phyloP scores from a whole-genome alignment of 352 stramenopile genomes.

The Phytopythium cucurbitacearum region DNA sequence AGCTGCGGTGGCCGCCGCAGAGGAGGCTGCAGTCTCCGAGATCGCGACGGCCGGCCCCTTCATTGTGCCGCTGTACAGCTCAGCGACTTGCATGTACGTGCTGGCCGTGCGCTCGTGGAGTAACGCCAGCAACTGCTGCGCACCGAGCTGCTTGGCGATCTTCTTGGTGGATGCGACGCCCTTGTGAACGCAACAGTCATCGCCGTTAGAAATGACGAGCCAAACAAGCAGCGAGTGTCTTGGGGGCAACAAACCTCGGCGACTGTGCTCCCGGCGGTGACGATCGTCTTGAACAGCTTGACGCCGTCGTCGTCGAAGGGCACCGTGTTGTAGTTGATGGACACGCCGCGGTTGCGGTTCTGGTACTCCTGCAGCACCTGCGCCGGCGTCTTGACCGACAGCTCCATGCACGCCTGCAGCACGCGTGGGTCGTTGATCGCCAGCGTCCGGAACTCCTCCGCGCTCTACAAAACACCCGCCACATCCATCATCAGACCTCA shows the following conservation, averaged over 20 bases:
- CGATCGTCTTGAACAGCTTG: conserved; percentile 82
- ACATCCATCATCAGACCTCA: background rate
- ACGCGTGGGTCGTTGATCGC: conserved; percentile 55
- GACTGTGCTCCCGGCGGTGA: conserved; percentile 54
- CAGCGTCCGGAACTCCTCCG: conserved; percentile 70
- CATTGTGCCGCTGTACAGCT: conserved; percentile 59
- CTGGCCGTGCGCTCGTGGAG: conserved; percentile 48
- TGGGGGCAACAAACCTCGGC: conserved; percentile 60
- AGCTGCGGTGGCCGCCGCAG: conserved; percentile 3
- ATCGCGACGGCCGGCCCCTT: conserved; percentile 24
- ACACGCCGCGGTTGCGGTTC: conserved; percentile 72
- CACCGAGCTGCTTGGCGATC: conserved; percentile 73
- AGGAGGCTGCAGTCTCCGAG: conserved; percentile 15
- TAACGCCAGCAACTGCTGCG: conserved; percentile 62
- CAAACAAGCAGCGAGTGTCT: too few relatives aligned
- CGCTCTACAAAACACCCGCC: conserved; percentile 27
- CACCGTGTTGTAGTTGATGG: conserved; percentile 81
- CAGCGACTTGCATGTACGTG: conserved; percentile 60
- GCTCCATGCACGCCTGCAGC: conserved; percentile 71
- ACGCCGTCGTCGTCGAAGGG: conserved; percentile 38
- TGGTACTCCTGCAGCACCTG: conserved; percentile 87
- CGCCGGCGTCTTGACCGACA: conserved; percentile 76
- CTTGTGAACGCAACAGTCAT: conserved; percentile 15
- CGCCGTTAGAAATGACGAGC: background rate
- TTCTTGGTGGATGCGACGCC: conserved; percentile 76